A percentile compares a stretch with the other conserved stretches of the same genome.
Conservation (phyloP, 495 filamentous ascomycete genomes). For the Tuber brumale region DNA sequence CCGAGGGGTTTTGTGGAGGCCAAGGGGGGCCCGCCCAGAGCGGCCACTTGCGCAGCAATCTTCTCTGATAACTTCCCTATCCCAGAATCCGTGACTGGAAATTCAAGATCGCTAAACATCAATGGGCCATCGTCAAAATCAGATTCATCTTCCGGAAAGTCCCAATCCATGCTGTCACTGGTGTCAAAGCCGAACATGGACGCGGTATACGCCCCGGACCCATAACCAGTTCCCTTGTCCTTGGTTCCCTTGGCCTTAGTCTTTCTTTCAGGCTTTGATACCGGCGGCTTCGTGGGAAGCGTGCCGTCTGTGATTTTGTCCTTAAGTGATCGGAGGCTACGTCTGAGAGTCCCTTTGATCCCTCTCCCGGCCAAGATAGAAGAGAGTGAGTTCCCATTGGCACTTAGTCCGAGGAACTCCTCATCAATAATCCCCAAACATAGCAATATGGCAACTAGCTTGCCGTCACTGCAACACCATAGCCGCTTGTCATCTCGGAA, state of each 20-base stretch:
- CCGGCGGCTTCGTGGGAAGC: conserved; percentile 10
- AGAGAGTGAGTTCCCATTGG: conserved; percentile 7
- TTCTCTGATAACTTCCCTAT: neutral
- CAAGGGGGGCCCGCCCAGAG: neutral
- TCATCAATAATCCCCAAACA: conserved; percentile 24
- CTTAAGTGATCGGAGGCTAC: conserved; percentile 24
- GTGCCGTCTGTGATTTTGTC: conserved; percentile 23
- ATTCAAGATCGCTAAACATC: conserved; percentile 5
- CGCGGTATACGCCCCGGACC: conserved; percentile 21
- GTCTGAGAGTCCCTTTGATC: conserved; percentile 23
- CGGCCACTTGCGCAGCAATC: neutral
- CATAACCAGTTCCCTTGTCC: conserved; percentile 32
- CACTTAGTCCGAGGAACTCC: conserved; percentile 11
- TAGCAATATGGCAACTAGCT: conserved; percentile 18
- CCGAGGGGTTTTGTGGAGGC: neutral
- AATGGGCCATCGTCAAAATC: conserved; percentile 17
- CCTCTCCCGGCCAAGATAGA: conserved; percentile 1
- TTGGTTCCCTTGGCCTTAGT: conserved; percentile 14
- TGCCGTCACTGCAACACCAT: conserved; percentile 26
- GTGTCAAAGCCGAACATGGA: conserved; percentile 14
- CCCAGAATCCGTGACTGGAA: conserved; percentile 7
- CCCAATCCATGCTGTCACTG: conserved; percentile 21
- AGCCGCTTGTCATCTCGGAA: conserved; percentile 11
- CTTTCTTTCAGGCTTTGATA: conserved; percentile 15
- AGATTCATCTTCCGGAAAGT: conserved; percentile 20